phyloP scores from a whole-genome alignment of 352 stramenopile species.

The Pythium sp. region DNA sequence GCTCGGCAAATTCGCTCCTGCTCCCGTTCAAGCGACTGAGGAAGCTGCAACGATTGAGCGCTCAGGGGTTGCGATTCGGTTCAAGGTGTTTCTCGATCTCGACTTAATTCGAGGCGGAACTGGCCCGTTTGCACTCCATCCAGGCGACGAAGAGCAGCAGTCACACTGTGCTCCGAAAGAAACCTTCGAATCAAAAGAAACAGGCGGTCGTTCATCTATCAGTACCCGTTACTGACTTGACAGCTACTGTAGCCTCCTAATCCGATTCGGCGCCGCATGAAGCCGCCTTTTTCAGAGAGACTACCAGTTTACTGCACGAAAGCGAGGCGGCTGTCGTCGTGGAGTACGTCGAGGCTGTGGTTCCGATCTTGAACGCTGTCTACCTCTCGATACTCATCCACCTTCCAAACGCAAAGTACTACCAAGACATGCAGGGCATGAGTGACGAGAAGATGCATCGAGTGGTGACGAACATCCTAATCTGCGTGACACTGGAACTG shows the following conservation, averaged over 20 bases:
- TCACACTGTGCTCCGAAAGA: background rate
- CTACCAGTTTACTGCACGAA: background rate
- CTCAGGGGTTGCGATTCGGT: background rate
- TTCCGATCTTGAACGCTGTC: slow-evolving; percentile 25
- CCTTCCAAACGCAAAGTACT: slow-evolving; percentile 32
- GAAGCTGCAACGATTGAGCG: background rate
- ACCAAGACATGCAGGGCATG: slow-evolving; percentile 18
- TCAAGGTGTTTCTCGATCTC: background rate
- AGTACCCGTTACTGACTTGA: background rate
- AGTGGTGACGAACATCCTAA: slow-evolving; percentile 16
- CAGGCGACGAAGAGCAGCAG: background rate
- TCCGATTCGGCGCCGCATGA: background rate
- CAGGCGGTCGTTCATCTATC: background rate
- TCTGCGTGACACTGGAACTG: slow-evolving; percentile 24
- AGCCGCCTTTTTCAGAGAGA: background rate
- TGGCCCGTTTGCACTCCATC: background rate
- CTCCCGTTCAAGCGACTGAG: background rate
- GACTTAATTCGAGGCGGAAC: background rate
- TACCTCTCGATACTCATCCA: slow-evolving; percentile 28
- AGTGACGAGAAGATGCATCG: background rate
- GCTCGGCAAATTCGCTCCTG: background rate
- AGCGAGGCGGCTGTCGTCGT: slow-evolving; percentile 5
- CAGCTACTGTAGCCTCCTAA: background rate
- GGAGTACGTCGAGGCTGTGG: slow-evolving; percentile 36
- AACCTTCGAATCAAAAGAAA: background rate